Evolutionary conservation across 129 eudicot species (phyloP).

Genomic region (Glebionis coronaria): DNA sequence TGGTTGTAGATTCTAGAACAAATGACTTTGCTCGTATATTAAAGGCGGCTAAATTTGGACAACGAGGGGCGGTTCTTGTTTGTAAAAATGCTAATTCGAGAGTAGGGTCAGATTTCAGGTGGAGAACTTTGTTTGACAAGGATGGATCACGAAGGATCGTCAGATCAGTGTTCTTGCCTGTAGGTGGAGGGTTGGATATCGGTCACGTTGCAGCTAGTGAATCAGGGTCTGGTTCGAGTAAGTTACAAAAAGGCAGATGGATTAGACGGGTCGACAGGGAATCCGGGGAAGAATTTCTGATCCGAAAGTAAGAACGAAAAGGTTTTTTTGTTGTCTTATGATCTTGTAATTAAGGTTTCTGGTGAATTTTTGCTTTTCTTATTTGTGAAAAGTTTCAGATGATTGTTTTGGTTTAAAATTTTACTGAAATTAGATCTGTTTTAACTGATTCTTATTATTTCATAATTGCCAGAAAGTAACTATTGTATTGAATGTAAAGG

Average conservation of each 20-base stretch:
- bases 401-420: too few relatives aligned
- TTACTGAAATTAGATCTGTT: too few relatives aligned
- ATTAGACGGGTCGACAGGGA: conserved; percentile 44
- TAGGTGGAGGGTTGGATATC: conserved; percentile 66
- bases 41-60: conserved; percentile 51
- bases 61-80: conserved; percentile 74
- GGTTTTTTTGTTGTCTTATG: neutral
- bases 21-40: conserved; percentile 36
- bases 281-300: conserved; percentile 57
- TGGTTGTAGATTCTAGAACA: conserved; percentile 49
- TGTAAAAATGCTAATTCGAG: conserved; percentile 52
- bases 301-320: conserved; percentile 28
- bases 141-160: conserved; percentile 53
- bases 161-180: conserved; percentile 65
- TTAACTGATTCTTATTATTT: too few relatives aligned
- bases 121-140: conserved; percentile 51
- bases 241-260: conserved; percentile 35
- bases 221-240: conserved; percentile 21
- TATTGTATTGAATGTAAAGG: too few relatives aligned
- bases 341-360: neutral
- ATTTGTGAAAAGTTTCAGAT: neutral
- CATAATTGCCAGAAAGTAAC: too few relatives aligned
- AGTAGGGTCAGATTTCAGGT: conserved; percentile 41
- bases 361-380: neutral
- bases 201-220: conserved; percentile 60